Evolutionary conservation across 345 rosid species (phyloP), one percentile per base, ranked within the genome.

Genomic region (Gossypium anomalum): DNA sequence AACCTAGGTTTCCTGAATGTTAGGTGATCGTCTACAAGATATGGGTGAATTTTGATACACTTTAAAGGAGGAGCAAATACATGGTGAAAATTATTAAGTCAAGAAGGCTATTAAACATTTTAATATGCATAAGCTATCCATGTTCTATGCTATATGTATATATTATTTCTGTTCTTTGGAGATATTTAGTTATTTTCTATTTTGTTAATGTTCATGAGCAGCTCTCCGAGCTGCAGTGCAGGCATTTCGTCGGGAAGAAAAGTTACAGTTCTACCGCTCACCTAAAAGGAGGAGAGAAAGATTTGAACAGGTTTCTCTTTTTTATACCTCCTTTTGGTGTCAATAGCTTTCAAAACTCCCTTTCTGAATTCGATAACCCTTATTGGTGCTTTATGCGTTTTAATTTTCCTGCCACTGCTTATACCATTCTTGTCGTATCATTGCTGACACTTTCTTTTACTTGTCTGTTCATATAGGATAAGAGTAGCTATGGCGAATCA

Each of bases 141-240:
- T 27, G 45, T 34, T 19, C 38, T 71, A 48, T 20, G 19, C n/a
- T 53, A 53, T n/a, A 20, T 49, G 1, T 55, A 34, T 71, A 12
- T 7, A 20, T 13, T 12, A 3, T 53, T 72, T 41, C 16, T 13
- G 12, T 14, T 57, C 58, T 27, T 16, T 17, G 44, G 73, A 56
- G 67, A 20, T 12, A 19, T 22, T 27, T 22, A 22, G 34, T 20
- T 66, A 10, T 62, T 49, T n/a, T 3, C 12, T 34, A 34, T 49
- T 49, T 74, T 44, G 9, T 65, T 80, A 53, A 65, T 72, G 73
- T 57, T 49, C 57, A 19, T 76, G 45, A 48, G 45, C 84, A 94
- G 97, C 97, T 76, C 88, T 94, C 63, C 87, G 82, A 80, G 87
- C 89, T 70, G 97, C 98, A 2, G 91, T 94, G 71, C 91, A 87